Evolutionary conservation across 306 rosid species (phyloP).

Genomic region (Carpinus fangiana): DNA sequence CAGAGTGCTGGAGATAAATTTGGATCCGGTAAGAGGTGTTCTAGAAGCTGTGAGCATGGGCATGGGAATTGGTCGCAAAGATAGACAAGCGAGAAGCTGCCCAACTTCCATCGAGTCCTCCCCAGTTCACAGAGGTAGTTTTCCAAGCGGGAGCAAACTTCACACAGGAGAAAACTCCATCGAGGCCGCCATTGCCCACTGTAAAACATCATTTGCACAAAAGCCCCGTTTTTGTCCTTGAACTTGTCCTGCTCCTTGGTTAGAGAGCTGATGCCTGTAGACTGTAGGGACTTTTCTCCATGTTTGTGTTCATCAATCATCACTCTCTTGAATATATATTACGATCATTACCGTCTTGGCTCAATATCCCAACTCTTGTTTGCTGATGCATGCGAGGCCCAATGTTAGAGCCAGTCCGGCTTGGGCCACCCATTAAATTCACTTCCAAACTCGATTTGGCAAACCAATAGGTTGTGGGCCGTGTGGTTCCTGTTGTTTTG

Average conservation of each 20-base stretch:
- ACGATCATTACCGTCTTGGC: no score
- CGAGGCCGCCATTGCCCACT: conserved; percentile 65
- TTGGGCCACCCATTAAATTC: no score
- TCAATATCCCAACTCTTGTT: no score
- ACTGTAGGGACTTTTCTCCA: no score
- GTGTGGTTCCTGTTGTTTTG: no score
- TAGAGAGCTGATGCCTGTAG: no score
- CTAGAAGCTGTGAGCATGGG: conserved; percentile 35
- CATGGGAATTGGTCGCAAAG: conserved; percentile 23
- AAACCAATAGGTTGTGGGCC: no score
- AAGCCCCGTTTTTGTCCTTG: conserved; percentile 32
- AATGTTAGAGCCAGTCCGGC: no score
- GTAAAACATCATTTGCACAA: conserved; percentile 50
- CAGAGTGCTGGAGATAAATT: conserved; percentile 38
- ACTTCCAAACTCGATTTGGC: no score
- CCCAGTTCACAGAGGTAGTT: conserved; percentile 41
- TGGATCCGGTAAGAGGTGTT: conserved; percentile 47
- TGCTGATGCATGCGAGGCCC: no score
- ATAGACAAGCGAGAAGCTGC: conserved; percentile 37
- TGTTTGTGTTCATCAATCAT: not conserved
- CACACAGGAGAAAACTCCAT: conserved; percentile 39
- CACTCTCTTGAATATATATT: not conserved
- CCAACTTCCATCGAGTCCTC: conserved; percentile 47
- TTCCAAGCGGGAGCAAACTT: conserved; percentile 15
- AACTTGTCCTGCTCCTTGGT: not conserved